phyloP scores from a whole-genome alignment of 768 basidiomycete species.

The Hygrocybe punicea region DNA sequence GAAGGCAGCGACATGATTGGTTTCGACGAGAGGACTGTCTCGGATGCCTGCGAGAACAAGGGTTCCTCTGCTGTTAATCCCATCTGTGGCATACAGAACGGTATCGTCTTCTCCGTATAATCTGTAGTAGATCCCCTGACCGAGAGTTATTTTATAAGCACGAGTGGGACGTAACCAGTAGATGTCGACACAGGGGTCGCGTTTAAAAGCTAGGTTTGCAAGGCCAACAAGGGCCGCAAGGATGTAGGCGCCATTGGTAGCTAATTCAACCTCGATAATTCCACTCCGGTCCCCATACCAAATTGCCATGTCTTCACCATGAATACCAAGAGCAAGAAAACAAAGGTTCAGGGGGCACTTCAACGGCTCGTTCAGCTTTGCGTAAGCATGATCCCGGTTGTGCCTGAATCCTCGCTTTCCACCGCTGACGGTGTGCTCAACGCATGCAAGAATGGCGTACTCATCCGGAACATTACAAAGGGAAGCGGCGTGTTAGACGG shows the following conservation, averaged over 20 bases:
- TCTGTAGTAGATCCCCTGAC: background rate
- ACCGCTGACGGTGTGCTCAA: slow-evolving; percentile 3
- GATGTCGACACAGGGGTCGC: slow-evolving; percentile 1
- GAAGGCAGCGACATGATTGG: background rate
- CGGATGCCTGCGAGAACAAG: slow-evolving; percentile 5
- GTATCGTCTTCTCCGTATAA: background rate
- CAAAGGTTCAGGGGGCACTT: slow-evolving; percentile 4
- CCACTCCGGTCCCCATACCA: slow-evolving; percentile 7
- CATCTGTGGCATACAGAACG: slow-evolving; percentile 5
- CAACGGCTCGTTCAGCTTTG: slow-evolving; percentile 3
- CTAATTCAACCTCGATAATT: slow-evolving; percentile 4
- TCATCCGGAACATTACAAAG: background rate
- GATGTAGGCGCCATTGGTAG: background rate
- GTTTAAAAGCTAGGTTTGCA: background rate
- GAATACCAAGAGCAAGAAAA: slow-evolving; percentile 3
- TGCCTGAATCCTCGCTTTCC: background rate
- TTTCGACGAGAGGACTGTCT: background rate
- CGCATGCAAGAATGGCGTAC: background rate
- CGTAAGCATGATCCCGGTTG: slow-evolving; percentile 5
- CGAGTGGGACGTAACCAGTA: background rate
- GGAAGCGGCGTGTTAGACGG: background rate
- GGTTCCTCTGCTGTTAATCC: slow-evolving; percentile 2
- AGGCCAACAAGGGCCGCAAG: background rate
- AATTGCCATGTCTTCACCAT: background rate
- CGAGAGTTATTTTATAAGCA: background rate